A percentile compares a stretch with the other conserved stretches of the same genome.
Evolutionary conservation across 139 green algal species (phyloP).

Genomic region (Asterochloris erici): DNA sequence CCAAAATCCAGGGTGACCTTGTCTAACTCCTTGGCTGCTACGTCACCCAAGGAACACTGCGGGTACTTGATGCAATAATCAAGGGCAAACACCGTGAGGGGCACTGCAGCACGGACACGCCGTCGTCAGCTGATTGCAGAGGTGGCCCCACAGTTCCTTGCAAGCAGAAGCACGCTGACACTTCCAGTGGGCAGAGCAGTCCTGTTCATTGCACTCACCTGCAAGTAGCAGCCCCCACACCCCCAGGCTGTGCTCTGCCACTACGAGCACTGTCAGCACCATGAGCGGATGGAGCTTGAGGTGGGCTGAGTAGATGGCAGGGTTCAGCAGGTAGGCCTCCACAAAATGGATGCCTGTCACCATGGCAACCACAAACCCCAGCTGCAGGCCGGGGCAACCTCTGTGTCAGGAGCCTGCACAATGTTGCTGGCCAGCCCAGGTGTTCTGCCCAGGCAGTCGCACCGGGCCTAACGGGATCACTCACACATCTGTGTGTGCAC

Average conservation of each 20-base stretch:
- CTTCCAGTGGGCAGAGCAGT: not conserved
- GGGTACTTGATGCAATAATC: constrained; percentile 86
- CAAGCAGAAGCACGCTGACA: not conserved
- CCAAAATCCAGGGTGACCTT: constrained; percentile 27
- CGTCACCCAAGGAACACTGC: constrained; percentile 49
- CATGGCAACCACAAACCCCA: constrained; percentile 85
- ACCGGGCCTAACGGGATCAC: not conserved
- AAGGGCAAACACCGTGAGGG: constrained; percentile 84
- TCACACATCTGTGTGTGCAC: not conserved
- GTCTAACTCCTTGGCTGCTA: constrained; percentile 61
- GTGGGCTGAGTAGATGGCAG: constrained; percentile 88
- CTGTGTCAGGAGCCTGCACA: too few relatives aligned
- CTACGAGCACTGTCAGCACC: constrained; percentile 62
- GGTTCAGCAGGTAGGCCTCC: constrained; percentile 78
- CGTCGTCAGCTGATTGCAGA: not conserved
- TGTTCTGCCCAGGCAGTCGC: not conserved
- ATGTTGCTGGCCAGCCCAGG: not conserved
- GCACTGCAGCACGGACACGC: constrained; percentile 43
- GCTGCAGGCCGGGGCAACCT: constrained; percentile 23
- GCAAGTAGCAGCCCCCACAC: constrained; percentile 93
- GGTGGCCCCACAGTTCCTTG: not conserved
- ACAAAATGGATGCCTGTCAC: constrained; percentile 82
- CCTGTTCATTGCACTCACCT: constrained; percentile 8
- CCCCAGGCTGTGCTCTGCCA: constrained; percentile 81
- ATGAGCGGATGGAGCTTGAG: constrained; percentile 93